A percentile compares a stretch with the other conserved stretches of the same genome.
phyloP scores from a whole-genome alignment of 2,329 filamentous ascomycete species.

The Botrytis tulipae region DNA sequence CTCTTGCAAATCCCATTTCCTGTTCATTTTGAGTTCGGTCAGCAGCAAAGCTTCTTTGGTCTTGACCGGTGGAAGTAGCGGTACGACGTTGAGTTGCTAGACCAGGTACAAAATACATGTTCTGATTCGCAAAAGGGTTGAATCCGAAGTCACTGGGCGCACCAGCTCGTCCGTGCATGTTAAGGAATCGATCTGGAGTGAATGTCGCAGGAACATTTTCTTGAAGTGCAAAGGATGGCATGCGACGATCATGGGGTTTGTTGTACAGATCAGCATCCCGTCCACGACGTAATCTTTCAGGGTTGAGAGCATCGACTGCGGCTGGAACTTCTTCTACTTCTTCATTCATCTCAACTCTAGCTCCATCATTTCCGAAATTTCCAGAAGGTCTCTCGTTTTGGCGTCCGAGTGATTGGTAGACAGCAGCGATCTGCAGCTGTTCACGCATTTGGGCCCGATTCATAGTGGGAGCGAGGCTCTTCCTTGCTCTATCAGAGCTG shows the following conservation, averaged over 20 bases:
- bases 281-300: not conserved
- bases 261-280: not conserved
- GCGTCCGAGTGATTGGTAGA: not conserved
- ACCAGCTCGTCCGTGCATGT: no score
- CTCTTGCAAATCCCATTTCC: not conserved
- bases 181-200: not conserved
- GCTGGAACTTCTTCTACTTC: not conserved
- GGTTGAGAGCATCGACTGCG: accelerated
- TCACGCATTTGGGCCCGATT: not conserved
- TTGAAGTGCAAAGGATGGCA: not conserved
- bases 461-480: no score
- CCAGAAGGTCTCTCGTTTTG: not conserved
- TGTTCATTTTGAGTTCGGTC: not conserved
- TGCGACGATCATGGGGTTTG: not conserved
- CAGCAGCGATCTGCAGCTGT: not conserved
- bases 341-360: not conserved
- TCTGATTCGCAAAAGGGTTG: not conserved
- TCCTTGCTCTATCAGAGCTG: no score
- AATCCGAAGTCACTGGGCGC: not conserved
- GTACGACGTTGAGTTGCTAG: not conserved
- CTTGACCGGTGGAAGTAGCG: not conserved
- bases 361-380: not conserved
- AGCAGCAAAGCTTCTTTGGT: accelerated
- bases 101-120: not conserved
- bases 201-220: not conserved